These are phyloP conservation scores for Hamigera avellanea DNA, from an alignment of 495 filamentous ascomycete genomes.

Conservation along the genomic window DNA sequence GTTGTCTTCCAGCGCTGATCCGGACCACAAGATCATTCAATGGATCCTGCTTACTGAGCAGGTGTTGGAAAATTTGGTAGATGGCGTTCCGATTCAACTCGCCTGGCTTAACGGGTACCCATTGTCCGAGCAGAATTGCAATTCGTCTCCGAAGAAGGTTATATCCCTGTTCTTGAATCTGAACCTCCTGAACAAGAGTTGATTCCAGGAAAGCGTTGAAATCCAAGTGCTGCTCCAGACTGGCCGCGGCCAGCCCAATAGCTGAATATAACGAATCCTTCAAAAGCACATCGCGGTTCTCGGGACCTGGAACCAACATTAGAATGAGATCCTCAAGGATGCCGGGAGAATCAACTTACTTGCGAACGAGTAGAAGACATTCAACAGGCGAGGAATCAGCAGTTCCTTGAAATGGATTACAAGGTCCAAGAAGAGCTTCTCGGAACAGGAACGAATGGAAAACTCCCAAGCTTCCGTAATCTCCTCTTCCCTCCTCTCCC, in stretches of 20 bases:
- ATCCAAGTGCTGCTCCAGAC: slow-evolving; percentile 59
- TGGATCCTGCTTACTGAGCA: slow-evolving; percentile 65
- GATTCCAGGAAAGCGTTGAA: slow-evolving; percentile 68
- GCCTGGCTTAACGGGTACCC: slow-evolving; percentile 66
- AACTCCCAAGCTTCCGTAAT: slow-evolving; percentile 76
- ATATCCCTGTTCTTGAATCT: slow-evolving; percentile 61
- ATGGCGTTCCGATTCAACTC: slow-evolving; percentile 55
- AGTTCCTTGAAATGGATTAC: slow-evolving; percentile 75
- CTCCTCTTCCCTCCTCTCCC: slow-evolving; percentile 76
- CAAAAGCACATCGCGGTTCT: slow-evolving; percentile 58
- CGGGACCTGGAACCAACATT: slow-evolving; percentile 25
- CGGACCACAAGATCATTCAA: slow-evolving; percentile 87
- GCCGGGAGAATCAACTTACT: slow-evolving; percentile 27
- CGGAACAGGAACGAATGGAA: slow-evolving; percentile 77
- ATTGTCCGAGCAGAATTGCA: slow-evolving; percentile 78
- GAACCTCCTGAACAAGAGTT: slow-evolving; percentile 68
- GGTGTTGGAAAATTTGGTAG: slow-evolving; percentile 79
- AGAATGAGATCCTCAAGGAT: not conserved
- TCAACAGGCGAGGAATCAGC: slow-evolving; percentile 61
- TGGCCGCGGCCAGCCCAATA: slow-evolving; percentile 71
- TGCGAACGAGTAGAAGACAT: slow-evolving; percentile 64
- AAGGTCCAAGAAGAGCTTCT: slow-evolving; percentile 88
- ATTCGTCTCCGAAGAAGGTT: slow-evolving; percentile 82
- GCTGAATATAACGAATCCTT: slow-evolving; percentile 94
- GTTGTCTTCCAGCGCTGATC: slow-evolving; percentile 76